Conservation (phyloP, 2,329 filamentous ascomycete genomes). For the Celoporthe dispersa region DNA sequence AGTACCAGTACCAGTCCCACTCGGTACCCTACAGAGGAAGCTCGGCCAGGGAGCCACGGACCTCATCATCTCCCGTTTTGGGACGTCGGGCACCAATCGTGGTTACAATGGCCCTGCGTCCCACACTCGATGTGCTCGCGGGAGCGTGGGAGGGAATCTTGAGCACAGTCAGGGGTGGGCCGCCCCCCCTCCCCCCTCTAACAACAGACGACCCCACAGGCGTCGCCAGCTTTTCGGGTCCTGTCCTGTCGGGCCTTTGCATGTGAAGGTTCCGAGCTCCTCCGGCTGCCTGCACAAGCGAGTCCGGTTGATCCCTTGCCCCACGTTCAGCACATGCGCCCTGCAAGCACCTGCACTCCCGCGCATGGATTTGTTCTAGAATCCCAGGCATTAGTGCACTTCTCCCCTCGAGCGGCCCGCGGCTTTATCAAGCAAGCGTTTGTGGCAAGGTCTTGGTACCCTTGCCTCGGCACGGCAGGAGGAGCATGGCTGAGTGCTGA, state of each 20-base stretch:
- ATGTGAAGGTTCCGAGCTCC: conserved; percentile 3
- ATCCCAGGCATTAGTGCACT: neutral
- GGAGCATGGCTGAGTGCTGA: neutral
- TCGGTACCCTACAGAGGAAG: conserved; percentile 5
- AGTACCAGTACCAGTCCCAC: neutral
- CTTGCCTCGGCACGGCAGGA: conserved; percentile 3
- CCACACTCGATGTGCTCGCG: neutral
- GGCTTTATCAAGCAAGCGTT: neutral
- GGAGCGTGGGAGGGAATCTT: neutral
- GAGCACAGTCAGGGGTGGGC: neutral
- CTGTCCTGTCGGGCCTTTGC: neutral
- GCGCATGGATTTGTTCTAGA: conserved; percentile 7
- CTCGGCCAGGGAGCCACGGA: neutral
- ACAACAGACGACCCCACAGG: conserved; percentile 4
- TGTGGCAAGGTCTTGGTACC: neutral
- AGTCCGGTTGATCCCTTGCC: neutral
- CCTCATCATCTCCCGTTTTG: neutral
- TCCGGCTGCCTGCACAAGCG: conserved; percentile 3
- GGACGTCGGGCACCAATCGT: conserved; percentile 12
- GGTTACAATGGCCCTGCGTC: neutral
- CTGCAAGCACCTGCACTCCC: conserved; percentile 1
- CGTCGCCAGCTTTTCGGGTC: conserved; percentile 4
- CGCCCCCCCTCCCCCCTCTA: neutral
- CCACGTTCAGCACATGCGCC: neutral
- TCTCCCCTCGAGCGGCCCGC: neutral